These are phyloP conservation scores for Acanthamoeba culbertsoni DNA, from an alignment of 208 protist species.

Conservation along the genomic window DNA sequence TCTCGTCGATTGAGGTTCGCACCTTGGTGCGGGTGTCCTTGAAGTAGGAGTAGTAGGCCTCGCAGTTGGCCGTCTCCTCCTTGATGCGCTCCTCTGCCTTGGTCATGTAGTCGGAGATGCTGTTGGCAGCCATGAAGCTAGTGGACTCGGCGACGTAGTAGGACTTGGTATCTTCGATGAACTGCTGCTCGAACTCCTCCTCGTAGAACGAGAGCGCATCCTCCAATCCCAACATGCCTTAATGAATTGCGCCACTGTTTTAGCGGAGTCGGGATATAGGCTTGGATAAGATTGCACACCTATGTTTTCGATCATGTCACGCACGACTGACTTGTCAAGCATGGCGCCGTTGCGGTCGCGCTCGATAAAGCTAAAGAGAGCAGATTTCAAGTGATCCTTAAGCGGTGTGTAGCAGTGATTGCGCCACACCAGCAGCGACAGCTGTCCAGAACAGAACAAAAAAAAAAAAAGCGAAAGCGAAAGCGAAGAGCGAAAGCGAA, in stretches of 20 bases:
- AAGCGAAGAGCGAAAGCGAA: no score
- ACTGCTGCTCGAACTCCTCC: not conserved
- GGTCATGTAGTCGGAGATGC: constrained; percentile 43
- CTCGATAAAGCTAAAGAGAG: not conserved
- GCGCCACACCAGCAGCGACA: not conserved
- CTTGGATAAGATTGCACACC: not conserved
- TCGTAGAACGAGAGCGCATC: not conserved
- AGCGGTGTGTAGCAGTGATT: not conserved
- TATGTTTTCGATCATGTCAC: not conserved
- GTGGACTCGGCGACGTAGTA: constrained; percentile 6
- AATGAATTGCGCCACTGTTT: no score
- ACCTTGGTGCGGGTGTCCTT: not conserved
- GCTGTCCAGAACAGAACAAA: not conserved
- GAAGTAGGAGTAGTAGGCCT: not conserved
- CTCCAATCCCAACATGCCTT: not conserved
- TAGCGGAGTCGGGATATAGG: not conserved
- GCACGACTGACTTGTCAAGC: not conserved
- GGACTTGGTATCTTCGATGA: constrained; percentile 4
- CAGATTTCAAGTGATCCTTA: not conserved
- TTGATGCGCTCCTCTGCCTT: constrained; percentile 24
- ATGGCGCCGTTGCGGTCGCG: not conserved
- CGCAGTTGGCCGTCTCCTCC: not conserved
- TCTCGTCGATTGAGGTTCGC: not conserved
- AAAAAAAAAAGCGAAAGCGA: no score
- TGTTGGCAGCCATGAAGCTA: not conserved